Evolutionary conservation across 495 filamentous ascomycete species (phyloP).

Genomic region (Astrothelium subdiscretum): DNA sequence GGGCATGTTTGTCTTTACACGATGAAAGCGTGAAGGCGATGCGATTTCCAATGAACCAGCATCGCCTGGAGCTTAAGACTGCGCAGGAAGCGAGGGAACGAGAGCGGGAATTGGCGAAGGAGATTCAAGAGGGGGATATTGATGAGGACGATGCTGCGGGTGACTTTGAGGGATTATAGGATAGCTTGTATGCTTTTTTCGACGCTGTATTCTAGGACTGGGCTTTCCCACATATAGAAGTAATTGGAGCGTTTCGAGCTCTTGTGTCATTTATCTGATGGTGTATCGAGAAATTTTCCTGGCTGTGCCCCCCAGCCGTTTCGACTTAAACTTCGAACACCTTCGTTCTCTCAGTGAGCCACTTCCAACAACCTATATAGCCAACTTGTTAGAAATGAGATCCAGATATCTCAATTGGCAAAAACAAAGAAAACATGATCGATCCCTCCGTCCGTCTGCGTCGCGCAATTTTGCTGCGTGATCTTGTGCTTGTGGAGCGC

Average conservation of each 20-base stretch:
- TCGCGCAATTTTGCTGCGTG: slow-evolving; percentile 56
- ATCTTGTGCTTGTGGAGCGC: slow-evolving; percentile 58
- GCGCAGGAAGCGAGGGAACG: slow-evolving; percentile 93
- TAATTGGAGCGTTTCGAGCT: neutral
- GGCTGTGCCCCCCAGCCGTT: neutral
- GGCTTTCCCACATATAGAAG: neutral
- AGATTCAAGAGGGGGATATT: slow-evolving; percentile 96
- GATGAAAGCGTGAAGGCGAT: slow-evolving; percentile 99
- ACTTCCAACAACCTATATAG: no score
- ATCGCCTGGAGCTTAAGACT: slow-evolving; percentile 93
- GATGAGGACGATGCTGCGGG: slow-evolving; percentile 95
- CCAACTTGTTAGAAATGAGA: neutral
- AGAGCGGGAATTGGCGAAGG: slow-evolving; percentile 93
- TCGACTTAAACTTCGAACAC: neutral
- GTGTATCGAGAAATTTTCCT: neutral
- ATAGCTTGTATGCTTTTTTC: neutral
- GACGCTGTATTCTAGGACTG: neutral
- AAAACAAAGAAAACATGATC: slow-evolving; percentile 19
- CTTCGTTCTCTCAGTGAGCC: neutral
- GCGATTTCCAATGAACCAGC: slow-evolving; percentile 99
- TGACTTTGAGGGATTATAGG: slow-evolving; percentile 93
- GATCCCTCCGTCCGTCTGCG: slow-evolving; percentile 28
- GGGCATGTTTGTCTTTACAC: slow-evolving; percentile 78
- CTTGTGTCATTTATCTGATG: neutral
- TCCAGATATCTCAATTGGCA: neutral